Percentiles rank a stretch among this genome's conserved stretches.
Conservation (phyloP, 176 grass and related monocot species). For the Carex cristatella region DNA sequence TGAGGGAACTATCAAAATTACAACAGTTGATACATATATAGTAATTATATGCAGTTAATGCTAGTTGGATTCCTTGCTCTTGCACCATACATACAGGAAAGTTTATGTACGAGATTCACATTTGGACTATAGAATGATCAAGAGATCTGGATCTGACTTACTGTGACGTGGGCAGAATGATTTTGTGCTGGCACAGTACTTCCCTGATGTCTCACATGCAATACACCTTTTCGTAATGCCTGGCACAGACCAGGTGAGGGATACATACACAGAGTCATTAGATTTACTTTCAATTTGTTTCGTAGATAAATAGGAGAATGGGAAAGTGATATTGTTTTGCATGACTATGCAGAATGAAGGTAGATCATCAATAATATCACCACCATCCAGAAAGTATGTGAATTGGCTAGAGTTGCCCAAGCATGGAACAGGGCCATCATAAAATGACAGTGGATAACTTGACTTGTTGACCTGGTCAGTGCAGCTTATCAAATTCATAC, state of each 20-base stretch:
- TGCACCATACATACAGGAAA: background rate
- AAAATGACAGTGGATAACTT: too few relatives aligned
- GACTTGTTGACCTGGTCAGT: background rate
- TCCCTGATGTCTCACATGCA: background rate
- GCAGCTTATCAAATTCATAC: background rate
- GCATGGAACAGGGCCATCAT: slow-evolving; percentile 8
- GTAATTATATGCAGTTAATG: background rate
- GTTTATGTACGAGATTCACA: too few relatives aligned
- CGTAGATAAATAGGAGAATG: background rate
- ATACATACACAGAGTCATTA: background rate
- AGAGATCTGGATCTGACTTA: background rate
- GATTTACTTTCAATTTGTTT: background rate
- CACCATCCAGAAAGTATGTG: background rate
- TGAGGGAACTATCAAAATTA: background rate
- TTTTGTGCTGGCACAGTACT: slow-evolving; percentile 13
- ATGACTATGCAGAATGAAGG: background rate
- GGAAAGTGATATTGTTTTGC: background rate
- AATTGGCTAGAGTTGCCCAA: slow-evolving; percentile 1
- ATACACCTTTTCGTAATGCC: background rate
- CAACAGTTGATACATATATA: background rate
- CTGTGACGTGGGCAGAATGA: slow-evolving; percentile 16
- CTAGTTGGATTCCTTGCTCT: background rate
- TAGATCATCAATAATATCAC: background rate
- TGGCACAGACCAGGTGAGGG: background rate
- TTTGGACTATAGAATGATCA: background rate